Evolutionary conservation across 176 grass and related monocot species (phyloP), one percentile per base, ranked within the genome.

Genomic region (Themeda triandra): DNA sequence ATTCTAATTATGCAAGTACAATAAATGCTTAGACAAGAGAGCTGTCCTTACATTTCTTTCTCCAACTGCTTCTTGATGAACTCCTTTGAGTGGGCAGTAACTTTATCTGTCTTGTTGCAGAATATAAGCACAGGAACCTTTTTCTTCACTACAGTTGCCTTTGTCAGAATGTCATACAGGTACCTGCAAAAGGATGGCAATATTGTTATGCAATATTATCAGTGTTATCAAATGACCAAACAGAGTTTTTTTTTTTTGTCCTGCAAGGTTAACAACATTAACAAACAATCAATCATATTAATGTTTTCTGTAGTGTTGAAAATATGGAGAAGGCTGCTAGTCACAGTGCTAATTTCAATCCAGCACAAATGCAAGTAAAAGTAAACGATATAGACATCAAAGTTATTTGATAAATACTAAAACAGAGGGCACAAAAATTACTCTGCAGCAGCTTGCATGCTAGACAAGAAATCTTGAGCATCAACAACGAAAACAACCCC

Each of bases 51-150:
- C 92, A 75, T 23, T 45, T 98, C 95, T 69, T 98, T 98, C 86
- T 98, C 95, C 69, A 98, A 83, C 62, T 98, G 95, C 67, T 98
- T 98, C 85, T 73, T 95, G 44, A 98, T 95, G 83, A 98, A 98
- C 77, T 98, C 95, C 85, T 95, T 95, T 21, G 95, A 93, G 82
- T 98, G 95, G 81, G 92, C 95, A 51, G 91, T 98, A 90, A 98
- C 92, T 88, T 95, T 98, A 88, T 98, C 92, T 69, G 90, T 91
- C 85, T 95, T 98, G 80, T 98, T 98, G 86, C 92, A 98, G 66
- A 98, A 79, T 86, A 98, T 92, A 66, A 98, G 77, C 64, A 98
- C 71, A 74, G 92, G 92, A 90, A 44, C 74, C 89, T 56, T 93
- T 82, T 88, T 92, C 83, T 93, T 98, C 71, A 90, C 92, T 81